Evolutionary conservation across 495 filamentous ascomycete species (phyloP).

Genomic region (Lasiosphaeriaceae sp.): DNA sequence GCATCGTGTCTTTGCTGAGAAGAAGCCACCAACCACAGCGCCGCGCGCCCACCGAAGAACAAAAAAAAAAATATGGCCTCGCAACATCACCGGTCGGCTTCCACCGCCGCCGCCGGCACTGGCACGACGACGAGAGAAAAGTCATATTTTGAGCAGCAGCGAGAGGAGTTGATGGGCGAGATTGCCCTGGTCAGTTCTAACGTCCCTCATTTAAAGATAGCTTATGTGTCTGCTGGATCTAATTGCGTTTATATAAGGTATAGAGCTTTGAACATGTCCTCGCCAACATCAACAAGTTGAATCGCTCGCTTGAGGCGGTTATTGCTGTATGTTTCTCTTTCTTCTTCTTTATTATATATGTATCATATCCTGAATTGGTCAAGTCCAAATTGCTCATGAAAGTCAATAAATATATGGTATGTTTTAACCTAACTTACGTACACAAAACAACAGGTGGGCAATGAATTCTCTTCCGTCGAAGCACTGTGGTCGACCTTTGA

Average conservation of each 20-base stretch:
- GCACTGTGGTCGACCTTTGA: constrained; percentile 97
- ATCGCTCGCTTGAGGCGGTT: constrained; percentile 88
- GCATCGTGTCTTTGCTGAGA: too few species aligned
- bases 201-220: background rate
- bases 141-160: constrained; percentile 73
- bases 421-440: too few species aligned
- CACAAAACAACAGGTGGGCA: constrained; percentile 89
- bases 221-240: too few species aligned
- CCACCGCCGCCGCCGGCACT: constrained; percentile 16
- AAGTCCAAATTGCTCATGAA: too few species aligned
- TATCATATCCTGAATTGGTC: background rate
- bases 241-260: background rate
- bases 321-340: constrained; percentile 61
- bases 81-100: constrained; percentile 29
- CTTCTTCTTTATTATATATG: background rate
- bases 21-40: too few species aligned
- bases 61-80: constrained; percentile 27
- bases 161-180: constrained; percentile 69
- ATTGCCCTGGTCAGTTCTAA: constrained; percentile 62
- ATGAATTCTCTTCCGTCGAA: constrained; percentile 95
- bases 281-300: constrained; percentile 92
- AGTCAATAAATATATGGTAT: too few species aligned
- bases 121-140: constrained; percentile 27
- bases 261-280: constrained; percentile 92
- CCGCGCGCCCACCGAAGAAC: too few species aligned